Conservation (phyloP, 768 basidiomycete genomes). For the Lactarius trivialis region DNA sequence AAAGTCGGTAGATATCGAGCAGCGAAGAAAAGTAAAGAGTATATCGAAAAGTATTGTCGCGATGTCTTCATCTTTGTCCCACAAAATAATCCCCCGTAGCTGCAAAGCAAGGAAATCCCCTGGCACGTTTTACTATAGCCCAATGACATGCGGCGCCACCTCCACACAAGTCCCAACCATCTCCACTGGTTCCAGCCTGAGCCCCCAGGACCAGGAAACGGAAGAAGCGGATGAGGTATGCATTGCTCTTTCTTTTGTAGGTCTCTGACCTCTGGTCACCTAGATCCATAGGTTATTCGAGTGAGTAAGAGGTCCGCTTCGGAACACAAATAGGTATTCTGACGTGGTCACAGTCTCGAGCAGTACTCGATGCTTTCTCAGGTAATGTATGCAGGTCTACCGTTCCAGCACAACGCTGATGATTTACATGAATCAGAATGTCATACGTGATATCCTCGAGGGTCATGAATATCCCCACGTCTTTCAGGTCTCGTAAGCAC, state of each 20-base stretch:
- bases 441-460: slow-evolving; percentile 15
- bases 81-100: slow-evolving; percentile 3
- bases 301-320: slow-evolving; percentile 1
- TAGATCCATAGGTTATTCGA: slow-evolving; percentile 12
- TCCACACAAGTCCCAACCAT: neutral
- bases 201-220: neutral
- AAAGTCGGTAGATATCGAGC: slow-evolving; percentile 2
- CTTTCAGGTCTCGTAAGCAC: slow-evolving; percentile 19
- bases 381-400: neutral
- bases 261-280: neutral
- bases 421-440: neutral
- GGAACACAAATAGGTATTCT: neutral
- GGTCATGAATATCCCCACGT: slow-evolving; percentile 15
- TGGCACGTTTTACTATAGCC: neutral
- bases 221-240: slow-evolving; percentile 15
- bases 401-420: neutral
- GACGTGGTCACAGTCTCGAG: slow-evolving; percentile 3
- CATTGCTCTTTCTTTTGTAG: too few species aligned
- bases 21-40: slow-evolving; percentile 2
- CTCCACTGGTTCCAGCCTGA: neutral
- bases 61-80: neutral
- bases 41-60: slow-evolving; percentile 1
- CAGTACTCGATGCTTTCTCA: slow-evolving; percentile 15
- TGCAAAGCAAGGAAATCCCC: slow-evolving; percentile 9
- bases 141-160: neutral